Conservation (phyloP, 169 alveolate genomes). For the Eimeria acervulina region DNA sequence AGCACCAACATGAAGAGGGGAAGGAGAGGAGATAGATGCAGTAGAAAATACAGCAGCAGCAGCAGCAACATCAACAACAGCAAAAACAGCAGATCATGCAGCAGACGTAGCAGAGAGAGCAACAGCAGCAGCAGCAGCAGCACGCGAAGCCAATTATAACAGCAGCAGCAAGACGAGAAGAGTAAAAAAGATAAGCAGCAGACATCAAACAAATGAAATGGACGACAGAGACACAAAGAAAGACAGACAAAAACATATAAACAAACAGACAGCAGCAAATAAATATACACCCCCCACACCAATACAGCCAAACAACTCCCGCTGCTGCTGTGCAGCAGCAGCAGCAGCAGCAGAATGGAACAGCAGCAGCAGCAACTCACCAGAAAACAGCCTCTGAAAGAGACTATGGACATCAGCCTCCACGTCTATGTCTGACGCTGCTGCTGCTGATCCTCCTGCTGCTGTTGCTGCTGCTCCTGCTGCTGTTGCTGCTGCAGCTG, state of each 20-base stretch:
- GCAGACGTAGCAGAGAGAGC: too few relatives aligned
- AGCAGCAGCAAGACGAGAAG: not conserved
- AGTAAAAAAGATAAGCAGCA: not conserved
- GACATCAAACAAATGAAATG: too few relatives aligned
- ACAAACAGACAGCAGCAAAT: too few relatives aligned
- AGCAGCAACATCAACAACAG: not conserved
- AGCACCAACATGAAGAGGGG: too few relatives aligned
- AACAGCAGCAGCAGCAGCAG: too few relatives aligned
- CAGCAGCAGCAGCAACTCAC: constrained; percentile 13
- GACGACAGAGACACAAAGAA: too few relatives aligned
- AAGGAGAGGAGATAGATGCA: not conserved
- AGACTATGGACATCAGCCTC: constrained; percentile 44
- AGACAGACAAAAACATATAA: too few relatives aligned
- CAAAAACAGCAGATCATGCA: too few relatives aligned
- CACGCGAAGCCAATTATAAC: too few relatives aligned
- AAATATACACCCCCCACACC: too few relatives aligned
- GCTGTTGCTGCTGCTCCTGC: not conserved
- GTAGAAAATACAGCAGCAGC: not conserved
- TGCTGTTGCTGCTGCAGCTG: too few relatives aligned
- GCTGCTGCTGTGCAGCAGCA: too few relatives aligned
- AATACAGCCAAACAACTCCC: not conserved
- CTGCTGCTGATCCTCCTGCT: constrained; percentile 33
- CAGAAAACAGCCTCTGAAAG: constrained; percentile 33
- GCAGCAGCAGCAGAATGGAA: not conserved
- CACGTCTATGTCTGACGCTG: constrained; percentile 11